Evolutionary conservation across 495 filamentous ascomycete genomes (phyloP).

Genomic region (Aspergillus panamensis): DNA sequence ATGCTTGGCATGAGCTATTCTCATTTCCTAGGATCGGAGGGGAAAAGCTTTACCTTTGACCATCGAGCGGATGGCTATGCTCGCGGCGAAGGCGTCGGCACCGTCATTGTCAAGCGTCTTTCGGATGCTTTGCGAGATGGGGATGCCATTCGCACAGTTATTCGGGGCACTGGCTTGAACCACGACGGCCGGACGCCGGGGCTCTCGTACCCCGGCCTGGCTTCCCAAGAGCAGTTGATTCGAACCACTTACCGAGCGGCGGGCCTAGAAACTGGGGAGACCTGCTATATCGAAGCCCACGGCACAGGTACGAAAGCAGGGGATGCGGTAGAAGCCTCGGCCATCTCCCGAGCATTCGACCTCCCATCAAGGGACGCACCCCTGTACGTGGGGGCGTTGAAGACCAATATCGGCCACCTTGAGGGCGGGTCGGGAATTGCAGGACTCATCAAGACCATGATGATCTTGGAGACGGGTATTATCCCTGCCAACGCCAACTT

Average conservation of each 20-base stretch:
- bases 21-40: conserved; percentile 18
- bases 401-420: conserved; percentile 43
- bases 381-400: conserved; percentile 38
- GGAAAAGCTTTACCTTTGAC: conserved; percentile 29
- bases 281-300: conserved; percentile 28
- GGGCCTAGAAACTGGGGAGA: conserved; percentile 23
- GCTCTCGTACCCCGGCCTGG: conserved; percentile 17
- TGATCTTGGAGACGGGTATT: conserved; percentile 43
- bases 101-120: conserved; percentile 32
- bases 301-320: conserved; percentile 39
- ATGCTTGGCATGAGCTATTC: conserved; percentile 6
- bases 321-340: conserved; percentile 10
- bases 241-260: conserved; percentile 23
- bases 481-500: conserved; percentile 54
- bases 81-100: conserved; percentile 34
- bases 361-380: neutral
- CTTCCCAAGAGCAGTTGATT: conserved; percentile 30
- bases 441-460: conserved; percentile 50
- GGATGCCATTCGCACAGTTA: conserved; percentile 33
- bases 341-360: conserved; percentile 6
- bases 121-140: conserved; percentile 23
- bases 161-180: conserved; percentile 44
- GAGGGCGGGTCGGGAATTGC: conserved; percentile 42
- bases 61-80: conserved; percentile 28
- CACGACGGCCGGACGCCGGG: conserved; percentile 32